Evolutionary conservation across 306 rosid species (phyloP).

Genomic region (Crotalaria pallida): DNA sequence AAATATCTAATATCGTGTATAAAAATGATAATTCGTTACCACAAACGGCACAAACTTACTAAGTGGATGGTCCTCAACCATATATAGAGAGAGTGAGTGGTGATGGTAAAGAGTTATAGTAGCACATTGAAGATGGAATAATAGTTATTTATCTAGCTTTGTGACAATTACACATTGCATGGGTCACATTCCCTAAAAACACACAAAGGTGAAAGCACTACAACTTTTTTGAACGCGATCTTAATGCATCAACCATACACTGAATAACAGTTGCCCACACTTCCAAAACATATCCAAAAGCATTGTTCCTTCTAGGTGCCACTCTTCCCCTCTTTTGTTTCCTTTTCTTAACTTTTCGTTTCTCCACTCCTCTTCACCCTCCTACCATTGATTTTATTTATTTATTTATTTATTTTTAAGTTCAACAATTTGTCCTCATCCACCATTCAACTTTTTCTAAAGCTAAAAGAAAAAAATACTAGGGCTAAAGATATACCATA

Average conservation of each 20-base stretch:
- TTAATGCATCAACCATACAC: conserved; percentile 30
- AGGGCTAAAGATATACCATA: conserved; percentile 25
- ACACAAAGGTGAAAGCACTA: conserved; percentile 28
- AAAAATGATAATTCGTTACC: conserved; percentile 4
- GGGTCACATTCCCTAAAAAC: conserved; percentile 22
- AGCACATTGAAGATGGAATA: conserved; percentile 15
- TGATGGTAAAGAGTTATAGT: conserved; percentile 17
- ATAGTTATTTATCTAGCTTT: neutral
- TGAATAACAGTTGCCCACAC: conserved; percentile 23
- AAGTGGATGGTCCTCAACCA: conserved; percentile 27
- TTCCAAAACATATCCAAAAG: conserved; percentile 35
- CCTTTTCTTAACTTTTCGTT: conserved; percentile 22
- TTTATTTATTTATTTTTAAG: no score
- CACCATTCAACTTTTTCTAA: conserved; percentile 38
- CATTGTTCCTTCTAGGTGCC: conserved; percentile 39
- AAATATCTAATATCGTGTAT: conserved; percentile 1
- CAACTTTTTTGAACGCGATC: conserved; percentile 20
- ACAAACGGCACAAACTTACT: conserved; percentile 4
- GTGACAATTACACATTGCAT: conserved; percentile 22
- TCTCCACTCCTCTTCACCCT: conserved; percentile 1
- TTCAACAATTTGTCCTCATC: conserved; percentile 36
- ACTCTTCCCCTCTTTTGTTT: conserved; percentile 14
- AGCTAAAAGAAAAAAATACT: conserved; percentile 12
- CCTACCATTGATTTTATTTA: neutral
- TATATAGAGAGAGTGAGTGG: conserved; percentile 17